Percentiles rank a stretch among this genome's conserved stretches.
Evolutionary conservation across 1,284 basidiomycete species (phyloP).

Genomic region (Agroathelia rolfsii): DNA sequence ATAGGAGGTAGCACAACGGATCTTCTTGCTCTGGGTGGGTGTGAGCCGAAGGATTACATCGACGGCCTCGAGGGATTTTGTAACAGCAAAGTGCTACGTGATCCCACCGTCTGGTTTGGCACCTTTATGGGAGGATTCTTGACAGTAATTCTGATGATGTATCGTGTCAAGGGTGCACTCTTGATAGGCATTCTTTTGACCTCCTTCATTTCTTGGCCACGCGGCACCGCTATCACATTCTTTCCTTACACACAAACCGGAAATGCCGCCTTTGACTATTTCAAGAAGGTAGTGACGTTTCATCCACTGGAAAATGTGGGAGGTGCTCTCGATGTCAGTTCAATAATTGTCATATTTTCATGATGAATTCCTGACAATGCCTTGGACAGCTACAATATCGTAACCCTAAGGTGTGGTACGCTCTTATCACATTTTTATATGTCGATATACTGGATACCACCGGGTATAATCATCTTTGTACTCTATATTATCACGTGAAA

Average conservation of each 20-base stretch:
- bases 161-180: slow-evolving; percentile 79
- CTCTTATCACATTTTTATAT: slow-evolving; percentile 81
- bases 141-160: slow-evolving; percentile 74
- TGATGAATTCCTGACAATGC: no score
- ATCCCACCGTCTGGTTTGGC: slow-evolving; percentile 82
- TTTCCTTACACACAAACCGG: slow-evolving; percentile 71
- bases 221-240: slow-evolving; percentile 69
- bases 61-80: slow-evolving; percentile 58
- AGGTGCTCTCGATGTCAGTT: slow-evolving; percentile 53
- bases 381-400: slow-evolving; percentile 23
- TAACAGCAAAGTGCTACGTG: slow-evolving; percentile 54
- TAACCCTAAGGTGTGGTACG: slow-evolving; percentile 79
- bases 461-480: slow-evolving; percentile 11
- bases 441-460: slow-evolving; percentile 71
- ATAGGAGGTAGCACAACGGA: slow-evolving; percentile 70
- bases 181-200: slow-evolving; percentile 80
- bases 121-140: slow-evolving; percentile 85
- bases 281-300: slow-evolving; percentile 81
- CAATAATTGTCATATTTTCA: no score
- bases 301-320: slow-evolving; percentile 53
- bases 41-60: slow-evolving; percentile 38
- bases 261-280: slow-evolving; percentile 72
- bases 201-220: slow-evolving; percentile 84
- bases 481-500: no score
- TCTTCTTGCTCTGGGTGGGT: slow-evolving; percentile 77